These are phyloP conservation scores for Symbiotaphrina buchneri DNA, from an alignment of 495 filamentous ascomycete genomes.

Conservation along the genomic window DNA sequence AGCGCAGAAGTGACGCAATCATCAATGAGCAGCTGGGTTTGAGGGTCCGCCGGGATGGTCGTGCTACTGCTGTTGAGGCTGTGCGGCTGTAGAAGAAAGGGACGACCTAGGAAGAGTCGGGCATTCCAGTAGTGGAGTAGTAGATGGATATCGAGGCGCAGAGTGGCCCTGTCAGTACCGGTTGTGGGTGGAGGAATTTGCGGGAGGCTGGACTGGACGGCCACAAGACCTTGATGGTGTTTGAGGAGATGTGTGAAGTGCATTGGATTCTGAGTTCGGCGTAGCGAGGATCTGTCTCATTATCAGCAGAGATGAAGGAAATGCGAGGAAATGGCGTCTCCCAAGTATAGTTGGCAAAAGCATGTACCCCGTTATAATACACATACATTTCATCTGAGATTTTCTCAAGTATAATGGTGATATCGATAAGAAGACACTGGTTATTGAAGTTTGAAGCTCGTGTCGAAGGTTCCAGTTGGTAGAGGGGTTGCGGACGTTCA, in stretches of 20 bases:
- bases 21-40: slow-evolving; percentile 13
- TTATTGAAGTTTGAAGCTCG: too few relatives aligned
- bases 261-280: too few relatives aligned
- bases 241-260: too few relatives aligned
- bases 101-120: slow-evolving; percentile 23
- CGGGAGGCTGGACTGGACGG: slow-evolving; percentile 25
- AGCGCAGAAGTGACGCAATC: slow-evolving; percentile 26
- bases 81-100: slow-evolving; percentile 21
- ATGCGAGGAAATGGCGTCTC: too few relatives aligned
- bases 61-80: not conserved
- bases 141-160: slow-evolving; percentile 23
- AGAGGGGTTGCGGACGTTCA: slow-evolving; percentile 18
- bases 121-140: slow-evolving; percentile 25
- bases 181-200: slow-evolving; percentile 19
- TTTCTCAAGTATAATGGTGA: too few relatives aligned
- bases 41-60: not conserved
- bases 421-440: too few relatives aligned
- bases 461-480: too few relatives aligned
- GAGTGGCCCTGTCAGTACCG: slow-evolving; percentile 16
- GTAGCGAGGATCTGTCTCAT: too few relatives aligned
- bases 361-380: too few relatives aligned
- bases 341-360: too few relatives aligned
- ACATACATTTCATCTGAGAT: too few relatives aligned
- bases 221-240: slow-evolving; percentile 18
- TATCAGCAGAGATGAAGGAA: too few relatives aligned